A percentile compares a stretch with the other conserved stretches of the same genome.
phyloP scores from a whole-genome alignment of 2,329 filamentous ascomycete genomes.

The Fusarium sterilihyphosum region DNA sequence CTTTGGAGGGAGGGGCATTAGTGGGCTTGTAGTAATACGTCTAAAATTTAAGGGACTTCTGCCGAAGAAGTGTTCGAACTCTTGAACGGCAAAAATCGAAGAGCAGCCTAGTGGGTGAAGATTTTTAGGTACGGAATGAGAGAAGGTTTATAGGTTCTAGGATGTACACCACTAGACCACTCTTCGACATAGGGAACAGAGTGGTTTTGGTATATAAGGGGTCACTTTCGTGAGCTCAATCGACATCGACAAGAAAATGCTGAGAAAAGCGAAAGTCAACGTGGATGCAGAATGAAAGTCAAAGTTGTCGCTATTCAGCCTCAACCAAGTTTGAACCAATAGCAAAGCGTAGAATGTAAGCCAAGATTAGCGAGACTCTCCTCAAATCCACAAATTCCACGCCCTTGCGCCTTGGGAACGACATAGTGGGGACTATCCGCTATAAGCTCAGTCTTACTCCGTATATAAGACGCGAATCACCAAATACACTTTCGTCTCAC shows the following conservation, averaged over 20 bases:
- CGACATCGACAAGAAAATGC: background rate
- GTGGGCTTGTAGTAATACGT: accelerated
- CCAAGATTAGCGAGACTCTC: background rate
- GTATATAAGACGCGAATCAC: background rate
- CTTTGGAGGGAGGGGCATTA: too few species aligned
- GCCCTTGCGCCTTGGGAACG: slow-evolving; percentile 19
- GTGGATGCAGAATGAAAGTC: background rate
- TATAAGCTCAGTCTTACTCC: background rate
- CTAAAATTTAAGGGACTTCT: background rate
- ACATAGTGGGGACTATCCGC: background rate
- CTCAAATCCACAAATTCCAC: background rate
- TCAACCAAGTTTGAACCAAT: background rate
- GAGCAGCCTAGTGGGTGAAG: background rate
- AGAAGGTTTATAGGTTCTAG: background rate
- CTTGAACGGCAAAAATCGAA: background rate
- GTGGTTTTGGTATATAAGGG: background rate
- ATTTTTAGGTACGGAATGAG: background rate
- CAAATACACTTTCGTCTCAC: background rate
- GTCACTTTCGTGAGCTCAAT: accelerated
- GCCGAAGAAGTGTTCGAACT: background rate
- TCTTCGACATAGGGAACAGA: background rate
- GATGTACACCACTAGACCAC: background rate
- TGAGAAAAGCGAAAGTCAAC: accelerated
- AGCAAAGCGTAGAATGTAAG: background rate
- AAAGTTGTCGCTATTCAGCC: background rate